These are phyloP conservation scores for Krasilnikovozyma curviuscula DNA, from an alignment of 768 basidiomycete species.

Conservation along the genomic window DNA sequence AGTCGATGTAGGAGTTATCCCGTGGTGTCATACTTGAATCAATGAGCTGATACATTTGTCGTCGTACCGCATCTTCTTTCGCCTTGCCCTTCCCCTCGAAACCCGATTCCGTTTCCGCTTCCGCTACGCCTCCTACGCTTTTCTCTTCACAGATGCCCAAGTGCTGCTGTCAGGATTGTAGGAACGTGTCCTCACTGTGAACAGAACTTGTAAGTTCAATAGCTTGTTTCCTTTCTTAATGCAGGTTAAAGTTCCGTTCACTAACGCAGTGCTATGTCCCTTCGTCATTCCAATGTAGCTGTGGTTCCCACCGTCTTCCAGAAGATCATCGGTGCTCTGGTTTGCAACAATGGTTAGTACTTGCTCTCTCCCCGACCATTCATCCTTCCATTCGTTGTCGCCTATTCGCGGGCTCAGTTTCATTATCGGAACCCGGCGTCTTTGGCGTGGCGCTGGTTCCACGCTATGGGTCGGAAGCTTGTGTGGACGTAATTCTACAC, in stretches of 20 bases:
- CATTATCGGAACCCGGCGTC: no score
- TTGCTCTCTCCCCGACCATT: background rate
- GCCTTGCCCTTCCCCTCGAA: background rate
- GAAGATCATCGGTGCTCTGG: constrained; percentile 6
- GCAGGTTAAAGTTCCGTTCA: background rate
- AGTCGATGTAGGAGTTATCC: background rate
- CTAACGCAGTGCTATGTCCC: background rate
- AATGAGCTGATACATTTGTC: background rate
- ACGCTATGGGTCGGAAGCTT: no score
- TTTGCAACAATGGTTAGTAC: constrained; percentile 8
- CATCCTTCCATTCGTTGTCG: background rate
- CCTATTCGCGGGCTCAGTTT: no score
- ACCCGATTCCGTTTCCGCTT: no score
- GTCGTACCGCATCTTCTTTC: background rate
- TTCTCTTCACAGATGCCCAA: constrained; percentile 1
- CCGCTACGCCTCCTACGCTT: background rate
- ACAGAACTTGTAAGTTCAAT: constrained; percentile 3
- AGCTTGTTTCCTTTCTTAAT: background rate
- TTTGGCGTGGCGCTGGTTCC: no score
- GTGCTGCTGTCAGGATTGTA: constrained; percentile 7
- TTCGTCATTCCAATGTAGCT: background rate
- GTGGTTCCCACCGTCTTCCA: constrained; percentile 7
- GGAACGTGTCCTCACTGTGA: constrained; percentile 9
- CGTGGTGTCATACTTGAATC: background rate
- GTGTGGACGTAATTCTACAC: no score